Conservation (phyloP, 2,329 filamentous ascomycete species). For the Colletotrichum falcatum region DNA sequence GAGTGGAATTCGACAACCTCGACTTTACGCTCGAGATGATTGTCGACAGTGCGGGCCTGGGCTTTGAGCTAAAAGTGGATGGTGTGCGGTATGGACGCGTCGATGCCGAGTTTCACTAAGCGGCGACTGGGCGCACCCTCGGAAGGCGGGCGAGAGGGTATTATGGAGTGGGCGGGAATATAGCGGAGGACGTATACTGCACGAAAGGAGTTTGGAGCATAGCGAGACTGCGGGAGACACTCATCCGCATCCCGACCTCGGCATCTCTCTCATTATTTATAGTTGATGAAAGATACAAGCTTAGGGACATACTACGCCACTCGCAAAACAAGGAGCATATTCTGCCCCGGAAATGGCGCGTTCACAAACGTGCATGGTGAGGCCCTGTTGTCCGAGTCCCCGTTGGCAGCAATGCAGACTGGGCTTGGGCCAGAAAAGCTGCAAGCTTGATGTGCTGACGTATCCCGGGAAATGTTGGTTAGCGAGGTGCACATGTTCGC, state of each 20-base stretch:
- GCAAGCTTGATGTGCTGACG: not conserved
- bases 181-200: conserved; percentile 5
- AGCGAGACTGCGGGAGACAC: not conserved
- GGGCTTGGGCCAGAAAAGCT: not conserved
- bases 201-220: conserved; percentile 20
- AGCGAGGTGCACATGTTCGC: conserved; percentile 1
- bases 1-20: conserved; percentile 84
- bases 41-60: conserved; percentile 80
- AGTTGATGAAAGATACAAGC: conserved; percentile 28
- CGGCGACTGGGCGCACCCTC: not conserved
- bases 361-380: conserved; percentile 1
- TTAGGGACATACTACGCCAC: conserved; percentile 15
- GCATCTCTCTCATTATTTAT: conserved; percentile 18
- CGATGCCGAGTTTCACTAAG: conserved; percentile 80
- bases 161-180: conserved; percentile 3
- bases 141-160: not conserved
- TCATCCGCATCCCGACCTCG: not conserved
- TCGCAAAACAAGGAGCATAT: conserved; percentile 16
- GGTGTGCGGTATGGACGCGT: conserved; percentile 82
- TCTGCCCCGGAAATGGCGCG: conserved; percentile 30
- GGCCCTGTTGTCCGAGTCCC: not conserved
- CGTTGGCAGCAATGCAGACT: not conserved
- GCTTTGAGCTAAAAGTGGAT: conserved; percentile 84
- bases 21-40: conserved; percentile 88
- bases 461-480: not conserved